phyloP scores from a whole-genome alignment of 352 stramenopile genomes.

The Phytopythium chamaehyphon region DNA sequence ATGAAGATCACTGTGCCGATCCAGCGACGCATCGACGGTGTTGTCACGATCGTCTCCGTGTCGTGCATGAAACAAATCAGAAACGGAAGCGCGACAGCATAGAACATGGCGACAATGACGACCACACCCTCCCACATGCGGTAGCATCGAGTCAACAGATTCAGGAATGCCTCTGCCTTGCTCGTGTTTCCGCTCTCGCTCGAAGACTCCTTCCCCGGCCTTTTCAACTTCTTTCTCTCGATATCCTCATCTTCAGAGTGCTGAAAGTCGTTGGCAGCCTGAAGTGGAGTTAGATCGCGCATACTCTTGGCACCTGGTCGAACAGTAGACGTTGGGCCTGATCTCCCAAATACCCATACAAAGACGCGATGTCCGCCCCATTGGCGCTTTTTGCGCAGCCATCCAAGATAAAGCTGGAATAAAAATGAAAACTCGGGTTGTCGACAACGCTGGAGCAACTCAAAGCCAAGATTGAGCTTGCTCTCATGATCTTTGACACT shows the following conservation, averaged over 20 bases:
- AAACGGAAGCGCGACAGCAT: constrained; percentile 53
- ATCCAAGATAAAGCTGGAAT: constrained; percentile 43
- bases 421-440: constrained; percentile 56
- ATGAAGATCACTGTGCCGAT: constrained; percentile 32
- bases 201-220: background rate
- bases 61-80: constrained; percentile 55
- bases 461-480: constrained; percentile 53
- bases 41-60: constrained; percentile 14
- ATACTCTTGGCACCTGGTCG: background rate
- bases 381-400: constrained; percentile 20
- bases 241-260: background rate
- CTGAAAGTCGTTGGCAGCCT: background rate
- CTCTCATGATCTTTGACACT: constrained; percentile 53
- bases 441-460: constrained; percentile 43
- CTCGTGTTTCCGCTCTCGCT: constrained; percentile 5
- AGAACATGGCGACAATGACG: constrained; percentile 46
- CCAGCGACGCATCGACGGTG: constrained; percentile 18
- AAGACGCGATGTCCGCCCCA: constrained; percentile 1
- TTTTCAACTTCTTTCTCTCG: background rate
- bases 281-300: constrained; percentile 1
- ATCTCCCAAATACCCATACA: background rate
- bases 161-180: constrained; percentile 50
- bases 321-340: background rate
- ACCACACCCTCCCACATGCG: constrained; percentile 54
- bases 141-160: constrained; percentile 39